Evolutionary conservation across 2,329 filamentous ascomycete genomes (phyloP).

Genomic region (Colletotrichum cordylinicola): DNA sequence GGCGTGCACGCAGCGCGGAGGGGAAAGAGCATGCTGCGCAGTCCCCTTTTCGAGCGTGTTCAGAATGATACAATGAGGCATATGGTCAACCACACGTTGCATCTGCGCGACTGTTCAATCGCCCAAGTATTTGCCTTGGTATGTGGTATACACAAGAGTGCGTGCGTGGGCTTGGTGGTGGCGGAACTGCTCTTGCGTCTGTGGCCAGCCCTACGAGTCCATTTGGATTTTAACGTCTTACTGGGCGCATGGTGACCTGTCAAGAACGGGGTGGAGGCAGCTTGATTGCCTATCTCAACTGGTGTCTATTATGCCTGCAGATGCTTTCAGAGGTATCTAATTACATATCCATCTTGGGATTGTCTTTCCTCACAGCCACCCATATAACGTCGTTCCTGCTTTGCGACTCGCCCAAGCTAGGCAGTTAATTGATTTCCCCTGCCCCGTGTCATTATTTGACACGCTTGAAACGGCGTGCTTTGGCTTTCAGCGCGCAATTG

Average conservation of each 20-base stretch:
- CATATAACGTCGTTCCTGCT: background rate
- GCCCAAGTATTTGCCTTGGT: background rate
- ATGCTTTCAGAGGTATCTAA: background rate
- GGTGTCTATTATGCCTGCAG: background rate
- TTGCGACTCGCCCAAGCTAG: background rate
- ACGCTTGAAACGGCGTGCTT: background rate
- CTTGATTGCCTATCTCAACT: background rate
- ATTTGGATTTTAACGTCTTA: constrained; percentile 1
- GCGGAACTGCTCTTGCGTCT: background rate
- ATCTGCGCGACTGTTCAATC: background rate
- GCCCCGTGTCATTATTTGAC: background rate
- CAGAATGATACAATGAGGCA: background rate
- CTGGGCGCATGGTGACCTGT: background rate
- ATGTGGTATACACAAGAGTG: background rate
- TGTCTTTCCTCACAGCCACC: background rate
- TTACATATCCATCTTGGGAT: background rate
- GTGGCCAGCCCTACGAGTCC: constrained; percentile 7
- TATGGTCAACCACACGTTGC: constrained; percentile 9
- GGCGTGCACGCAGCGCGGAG: background rate
- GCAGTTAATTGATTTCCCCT: background rate
- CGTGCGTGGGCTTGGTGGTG: background rate
- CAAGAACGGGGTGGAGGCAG: background rate
- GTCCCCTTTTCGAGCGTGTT: background rate
- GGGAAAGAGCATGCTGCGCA: background rate
- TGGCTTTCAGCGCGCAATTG: background rate